Evolutionary conservation across 441 rosid species (phyloP).

Genomic region (Bruguiera hainesii): DNA sequence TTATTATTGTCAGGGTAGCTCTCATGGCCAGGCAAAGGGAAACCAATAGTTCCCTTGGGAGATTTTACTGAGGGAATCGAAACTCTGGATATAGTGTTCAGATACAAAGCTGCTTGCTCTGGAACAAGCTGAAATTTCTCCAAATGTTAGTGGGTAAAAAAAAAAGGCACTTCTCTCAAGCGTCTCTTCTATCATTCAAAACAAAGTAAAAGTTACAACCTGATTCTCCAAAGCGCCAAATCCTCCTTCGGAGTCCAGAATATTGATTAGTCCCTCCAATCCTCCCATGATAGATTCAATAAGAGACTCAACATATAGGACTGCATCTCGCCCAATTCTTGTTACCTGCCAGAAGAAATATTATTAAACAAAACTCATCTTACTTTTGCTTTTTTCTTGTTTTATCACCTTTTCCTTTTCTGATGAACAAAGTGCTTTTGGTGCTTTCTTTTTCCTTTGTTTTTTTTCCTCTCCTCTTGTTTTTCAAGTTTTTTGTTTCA

Average conservation of each 20-base stretch:
- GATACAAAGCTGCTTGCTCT: constrained; percentile 92
- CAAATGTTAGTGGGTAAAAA: constrained; percentile 22
- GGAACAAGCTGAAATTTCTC: constrained; percentile 83
- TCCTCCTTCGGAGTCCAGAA: constrained; percentile 99
- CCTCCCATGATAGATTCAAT: constrained; percentile 99
- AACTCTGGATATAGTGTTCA: constrained; percentile 68
- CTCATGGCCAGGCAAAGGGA: constrained; percentile 95
- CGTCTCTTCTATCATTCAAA: not conserved
- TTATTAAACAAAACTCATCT: constrained; percentile 12
- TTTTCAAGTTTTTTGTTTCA: no score
- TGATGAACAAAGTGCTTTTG: no score
- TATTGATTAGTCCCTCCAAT: constrained; percentile 95
- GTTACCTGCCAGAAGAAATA: constrained; percentile 60
- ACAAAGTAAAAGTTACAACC: constrained; percentile 43
- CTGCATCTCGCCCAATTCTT: constrained; percentile 94
- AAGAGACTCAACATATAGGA: constrained; percentile 95
- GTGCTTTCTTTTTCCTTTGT: no score
- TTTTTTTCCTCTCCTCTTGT: no score
- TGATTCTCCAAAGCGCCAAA: constrained; percentile 97
- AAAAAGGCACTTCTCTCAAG: not conserved
- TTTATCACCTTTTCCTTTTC: no score
- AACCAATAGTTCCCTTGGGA: constrained; percentile 64
- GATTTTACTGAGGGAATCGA: constrained; percentile 73
- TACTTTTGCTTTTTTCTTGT: not conserved
- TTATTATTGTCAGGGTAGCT: constrained; percentile 91